These are phyloP conservation scores for Lactuca saligna DNA, from an alignment of 129 eudicot genomes.

Conservation along the genomic window DNA sequence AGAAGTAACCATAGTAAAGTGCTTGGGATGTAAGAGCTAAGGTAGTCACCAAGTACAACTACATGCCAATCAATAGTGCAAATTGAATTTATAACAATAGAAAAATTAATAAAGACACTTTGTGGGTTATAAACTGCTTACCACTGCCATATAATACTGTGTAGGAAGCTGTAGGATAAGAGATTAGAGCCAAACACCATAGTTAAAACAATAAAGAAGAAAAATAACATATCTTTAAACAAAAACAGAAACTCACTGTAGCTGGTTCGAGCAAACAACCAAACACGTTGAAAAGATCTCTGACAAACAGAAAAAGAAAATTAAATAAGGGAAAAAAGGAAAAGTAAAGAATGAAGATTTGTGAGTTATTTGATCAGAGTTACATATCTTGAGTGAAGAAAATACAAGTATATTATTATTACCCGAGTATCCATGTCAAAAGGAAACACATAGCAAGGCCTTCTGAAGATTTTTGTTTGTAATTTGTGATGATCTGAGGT, in stretches of 20 bases:
- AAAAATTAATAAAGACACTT: not conserved
- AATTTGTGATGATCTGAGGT: constrained; percentile 73
- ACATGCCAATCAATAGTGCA: constrained; percentile 20
- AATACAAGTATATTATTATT: constrained; percentile 26
- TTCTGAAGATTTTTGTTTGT: constrained; percentile 53
- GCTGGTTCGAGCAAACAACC: constrained; percentile 91
- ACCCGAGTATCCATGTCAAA: constrained; percentile 76
- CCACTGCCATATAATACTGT: constrained; percentile 70
- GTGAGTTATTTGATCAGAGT: not conserved
- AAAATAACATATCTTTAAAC: not conserved
- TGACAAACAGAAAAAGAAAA: constrained; percentile 33
- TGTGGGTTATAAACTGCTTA: constrained; percentile 31
- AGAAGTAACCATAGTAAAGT: constrained; percentile 58
- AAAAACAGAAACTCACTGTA: constrained; percentile 51
- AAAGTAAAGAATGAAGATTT: not conserved
- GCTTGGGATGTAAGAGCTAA: constrained; percentile 56
- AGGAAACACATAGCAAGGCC: constrained; percentile 69
- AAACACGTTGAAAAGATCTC: constrained; percentile 65
- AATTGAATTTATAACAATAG: not conserved
- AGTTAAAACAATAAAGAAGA: constrained; percentile 7
- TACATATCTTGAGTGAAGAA: not conserved
- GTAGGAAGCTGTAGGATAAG: constrained; percentile 74
- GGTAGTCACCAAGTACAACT: constrained; percentile 70
- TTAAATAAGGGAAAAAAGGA: not conserved
- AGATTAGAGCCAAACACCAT: constrained; percentile 18